A percentile compares a stretch with the other conserved stretches of the same genome.
Evolutionary conservation across 805 yeast genomes (phyloP).

Genomic region (Suhomyces vadensis): DNA sequence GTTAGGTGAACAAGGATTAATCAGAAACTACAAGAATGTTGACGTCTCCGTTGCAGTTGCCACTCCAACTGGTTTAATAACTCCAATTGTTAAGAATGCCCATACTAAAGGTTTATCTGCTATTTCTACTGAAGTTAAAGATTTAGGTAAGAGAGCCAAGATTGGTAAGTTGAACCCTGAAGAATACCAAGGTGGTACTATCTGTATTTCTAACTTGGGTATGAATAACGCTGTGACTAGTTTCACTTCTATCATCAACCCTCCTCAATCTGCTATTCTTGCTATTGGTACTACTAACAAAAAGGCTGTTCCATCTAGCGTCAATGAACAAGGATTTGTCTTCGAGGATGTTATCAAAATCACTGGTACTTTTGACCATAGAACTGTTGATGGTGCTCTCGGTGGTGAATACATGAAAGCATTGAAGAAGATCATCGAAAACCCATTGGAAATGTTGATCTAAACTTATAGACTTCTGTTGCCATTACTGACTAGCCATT

Average conservation of each 20-base stretch:
- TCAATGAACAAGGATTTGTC: slow-evolving; percentile 86
- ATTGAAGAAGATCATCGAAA: slow-evolving; percentile 86
- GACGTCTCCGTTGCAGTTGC: slow-evolving; percentile 99
- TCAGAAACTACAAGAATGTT: slow-evolving; percentile 87
- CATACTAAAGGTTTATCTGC: slow-evolving; percentile 81
- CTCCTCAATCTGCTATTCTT: slow-evolving; percentile 92
- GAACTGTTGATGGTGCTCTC: slow-evolving; percentile 95
- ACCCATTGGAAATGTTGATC: slow-evolving; percentile 91
- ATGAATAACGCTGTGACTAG: slow-evolving; percentile 92
- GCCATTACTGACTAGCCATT: background rate
- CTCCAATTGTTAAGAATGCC: slow-evolving; percentile 92
- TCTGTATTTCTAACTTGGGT: slow-evolving; percentile 97
- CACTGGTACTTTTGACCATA: slow-evolving; percentile 98
- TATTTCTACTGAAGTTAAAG: slow-evolving; percentile 85
- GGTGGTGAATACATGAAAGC: slow-evolving; percentile 97
- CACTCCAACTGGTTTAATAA: slow-evolving; percentile 94
- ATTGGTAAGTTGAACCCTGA: slow-evolving; percentile 90
- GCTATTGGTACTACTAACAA: slow-evolving; percentile 94
- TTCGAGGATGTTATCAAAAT: slow-evolving; percentile 89
- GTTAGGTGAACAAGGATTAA: slow-evolving; percentile 84
- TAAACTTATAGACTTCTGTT: slow-evolving; percentile 33
- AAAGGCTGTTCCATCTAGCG: slow-evolving; percentile 89
- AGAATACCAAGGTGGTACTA: slow-evolving; percentile 99
- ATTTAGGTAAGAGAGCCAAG: slow-evolving; percentile 94
- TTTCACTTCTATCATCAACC: slow-evolving; percentile 97